These are phyloP conservation scores for Kodamaea derodonti DNA, from an alignment of 1,139 yeast genomes.

Conservation along the genomic window DNA sequence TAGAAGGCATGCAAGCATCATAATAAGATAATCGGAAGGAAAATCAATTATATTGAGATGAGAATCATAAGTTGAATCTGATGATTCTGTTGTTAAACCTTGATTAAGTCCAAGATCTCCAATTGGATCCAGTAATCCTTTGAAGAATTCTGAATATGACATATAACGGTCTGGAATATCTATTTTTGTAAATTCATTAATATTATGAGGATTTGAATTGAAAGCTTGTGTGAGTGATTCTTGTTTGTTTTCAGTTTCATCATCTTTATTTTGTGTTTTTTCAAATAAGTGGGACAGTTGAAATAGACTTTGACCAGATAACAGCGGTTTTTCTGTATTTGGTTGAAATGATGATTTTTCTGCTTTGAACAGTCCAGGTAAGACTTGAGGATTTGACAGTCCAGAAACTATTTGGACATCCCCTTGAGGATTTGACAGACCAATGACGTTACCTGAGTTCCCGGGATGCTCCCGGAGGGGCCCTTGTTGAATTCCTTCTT, in stretches of 20 bases:
- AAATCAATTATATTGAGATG: slow-evolving; percentile 79
- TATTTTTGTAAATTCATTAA: too few relatives aligned
- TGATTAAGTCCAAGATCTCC: slow-evolving; percentile 1
- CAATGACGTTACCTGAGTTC: background rate
- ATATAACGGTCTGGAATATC: slow-evolving; percentile 39
- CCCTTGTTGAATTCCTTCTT: background rate
- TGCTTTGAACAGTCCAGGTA: background rate
- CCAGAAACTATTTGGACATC: background rate
- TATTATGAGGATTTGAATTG: background rate
- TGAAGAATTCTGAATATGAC: slow-evolving; percentile 41
- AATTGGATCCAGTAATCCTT: slow-evolving; percentile 18
- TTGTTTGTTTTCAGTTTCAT: too few relatives aligned
- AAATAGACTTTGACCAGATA: background rate
- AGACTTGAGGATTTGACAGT: background rate
- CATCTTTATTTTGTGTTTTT: background rate
- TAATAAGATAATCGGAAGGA: slow-evolving; percentile 74
- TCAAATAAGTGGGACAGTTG: background rate
- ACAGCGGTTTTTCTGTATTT: background rate
- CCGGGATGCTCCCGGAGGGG: too few relatives aligned
- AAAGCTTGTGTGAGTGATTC: too few relatives aligned
- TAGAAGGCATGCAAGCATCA: slow-evolving; percentile 80
- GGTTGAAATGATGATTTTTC: background rate
- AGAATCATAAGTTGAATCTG: slow-evolving; percentile 27
- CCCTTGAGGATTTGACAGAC: background rate
- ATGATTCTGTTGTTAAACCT: slow-evolving; percentile 2